phyloP scores from a whole-genome alignment of 2,329 filamentous ascomycete genomes.

The Venturia effusa region DNA sequence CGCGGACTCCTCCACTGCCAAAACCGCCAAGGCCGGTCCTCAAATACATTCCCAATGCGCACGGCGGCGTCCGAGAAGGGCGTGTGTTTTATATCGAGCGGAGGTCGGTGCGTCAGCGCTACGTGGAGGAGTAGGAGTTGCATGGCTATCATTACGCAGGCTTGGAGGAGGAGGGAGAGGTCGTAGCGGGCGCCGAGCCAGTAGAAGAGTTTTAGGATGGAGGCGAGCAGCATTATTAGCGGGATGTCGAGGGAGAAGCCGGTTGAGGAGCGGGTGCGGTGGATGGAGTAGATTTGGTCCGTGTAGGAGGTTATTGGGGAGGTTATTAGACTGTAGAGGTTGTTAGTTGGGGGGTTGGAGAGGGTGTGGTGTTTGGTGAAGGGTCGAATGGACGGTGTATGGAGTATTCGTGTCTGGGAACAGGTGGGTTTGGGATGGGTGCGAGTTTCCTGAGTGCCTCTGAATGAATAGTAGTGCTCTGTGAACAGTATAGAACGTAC shows the following conservation, averaged over 20 bases:
- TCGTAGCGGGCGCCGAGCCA: conserved; percentile 55
- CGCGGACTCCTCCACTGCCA: conserved; percentile 71
- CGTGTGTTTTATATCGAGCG: conserved; percentile 27
- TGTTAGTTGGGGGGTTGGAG: neutral
- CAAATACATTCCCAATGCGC: neutral
- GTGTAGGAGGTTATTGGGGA: conserved; percentile 56
- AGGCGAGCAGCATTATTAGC: conserved; percentile 55
- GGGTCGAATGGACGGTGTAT: no score
- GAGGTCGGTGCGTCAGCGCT: conserved; percentile 45
- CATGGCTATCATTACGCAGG: conserved; percentile 47
- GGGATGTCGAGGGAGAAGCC: conserved; percentile 58
- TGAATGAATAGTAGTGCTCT: neutral
- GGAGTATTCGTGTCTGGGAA: no score
- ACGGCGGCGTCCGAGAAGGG: conserved; percentile 44
- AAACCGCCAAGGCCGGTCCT: conserved; percentile 58
- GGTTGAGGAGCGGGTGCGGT: conserved; percentile 46
- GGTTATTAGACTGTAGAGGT: conserved; percentile 41
- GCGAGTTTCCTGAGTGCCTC: no score
- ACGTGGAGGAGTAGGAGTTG: conserved; percentile 50
- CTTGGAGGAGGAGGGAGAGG: conserved; percentile 47
- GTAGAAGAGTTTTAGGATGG: conserved; percentile 55
- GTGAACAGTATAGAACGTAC: conserved; percentile 15
- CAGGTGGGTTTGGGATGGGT: no score
- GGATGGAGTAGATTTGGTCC: conserved; percentile 56
- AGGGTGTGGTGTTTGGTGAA: no score